Base-by-base conservation (phyloP, 805 yeast genomes). In the Kodamaea nitidulidarum region DNA sequence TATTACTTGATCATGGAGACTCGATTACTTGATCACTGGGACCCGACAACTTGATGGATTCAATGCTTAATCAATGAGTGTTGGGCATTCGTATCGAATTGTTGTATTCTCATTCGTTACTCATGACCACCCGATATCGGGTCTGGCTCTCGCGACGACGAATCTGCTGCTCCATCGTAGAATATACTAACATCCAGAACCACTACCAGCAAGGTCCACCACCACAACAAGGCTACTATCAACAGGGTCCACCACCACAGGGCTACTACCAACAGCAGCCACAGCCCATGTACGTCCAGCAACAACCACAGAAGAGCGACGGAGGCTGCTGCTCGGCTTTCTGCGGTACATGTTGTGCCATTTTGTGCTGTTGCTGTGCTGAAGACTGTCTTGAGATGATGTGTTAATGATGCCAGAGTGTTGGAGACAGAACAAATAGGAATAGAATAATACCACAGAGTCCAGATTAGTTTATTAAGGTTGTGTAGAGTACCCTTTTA, bases 211-310 rank as follows among this genome's bases (percentile, higher is more conserved):
- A 49, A 38, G 49, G 52, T 33, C 49, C 47, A n/a, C 52, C 54
- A 20, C 27, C 27, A 25, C 27, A 25, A 22, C 41, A 38, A 32
- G 58, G 58, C 17, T 52, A 54, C 49, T 50, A 50, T 45, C 58
- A 54, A 41, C 53, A 51, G 37, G 58, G 58, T 16, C 56, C 56
- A 17, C 49, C 48, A 31, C 58, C 43, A 16, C 56, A 50, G 37
- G 61, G 60, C 16, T 52, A 44, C 40, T 48, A 49, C 53, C 56
- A 58, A 46, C 65, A 58, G 42, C 64, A 58, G 40, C 65, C 49
- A 15, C 65, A 60, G 40, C 65, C 65, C 11, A 51, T 58, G 40
- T 60, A 60, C 44, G 55, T 53, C 8, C 62, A 57, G 39, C 64
- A 60, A 39, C 54, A 48, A 16, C 61, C 54, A 3, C 41, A 38